Evolutionary conservation across 2,329 filamentous ascomycete genomes (phyloP).

Genomic region (Drechslera avenae): DNA sequence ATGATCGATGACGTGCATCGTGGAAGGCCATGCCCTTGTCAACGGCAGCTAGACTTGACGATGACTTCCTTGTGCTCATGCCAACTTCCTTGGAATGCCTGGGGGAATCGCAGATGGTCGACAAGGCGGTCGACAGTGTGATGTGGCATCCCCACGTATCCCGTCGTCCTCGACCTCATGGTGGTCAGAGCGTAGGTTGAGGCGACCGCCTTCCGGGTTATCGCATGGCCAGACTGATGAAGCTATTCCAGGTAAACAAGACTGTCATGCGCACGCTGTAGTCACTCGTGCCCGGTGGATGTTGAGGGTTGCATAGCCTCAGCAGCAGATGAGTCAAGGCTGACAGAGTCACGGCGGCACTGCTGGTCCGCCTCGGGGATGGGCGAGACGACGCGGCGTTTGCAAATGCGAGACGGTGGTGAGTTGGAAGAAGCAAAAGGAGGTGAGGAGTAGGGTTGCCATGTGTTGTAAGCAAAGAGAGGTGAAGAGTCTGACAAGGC

Average conservation of each 20-base stretch:
- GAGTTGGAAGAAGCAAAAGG: conserved; percentile 20
- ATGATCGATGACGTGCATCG: conserved; percentile 5
- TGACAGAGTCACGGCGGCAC: too few species aligned
- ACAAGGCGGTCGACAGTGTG: conserved; percentile 17
- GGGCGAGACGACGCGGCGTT: conserved; percentile 12
- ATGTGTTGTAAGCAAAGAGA: conserved; percentile 16
- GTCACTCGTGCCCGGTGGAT: too few species aligned
- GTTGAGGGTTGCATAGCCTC: conserved; percentile 9
- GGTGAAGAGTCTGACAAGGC: conserved; percentile 17
- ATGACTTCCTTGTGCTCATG: too few species aligned
- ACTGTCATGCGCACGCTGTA: conserved; percentile 2
- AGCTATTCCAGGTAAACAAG: background rate
- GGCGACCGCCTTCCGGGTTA: conserved; percentile 10
- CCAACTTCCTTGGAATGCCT: too few species aligned
- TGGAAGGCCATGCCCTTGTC: background rate
- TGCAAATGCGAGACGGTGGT: conserved; percentile 2
- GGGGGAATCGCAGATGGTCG: conserved; percentile 3
- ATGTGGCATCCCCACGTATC: conserved; percentile 17
- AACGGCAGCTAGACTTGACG: too few species aligned
- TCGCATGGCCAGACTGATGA: conserved; percentile 10
- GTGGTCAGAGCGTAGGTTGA: conserved; percentile 16
- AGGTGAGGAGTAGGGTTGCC: conserved; percentile 3
- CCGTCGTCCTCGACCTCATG: conserved; percentile 12
- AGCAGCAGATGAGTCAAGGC: background rate
- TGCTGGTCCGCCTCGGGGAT: background rate